Conservation (phyloP, 371 early-diverging fungal genomes). For the Conidiobolus coronatus region DNA sequence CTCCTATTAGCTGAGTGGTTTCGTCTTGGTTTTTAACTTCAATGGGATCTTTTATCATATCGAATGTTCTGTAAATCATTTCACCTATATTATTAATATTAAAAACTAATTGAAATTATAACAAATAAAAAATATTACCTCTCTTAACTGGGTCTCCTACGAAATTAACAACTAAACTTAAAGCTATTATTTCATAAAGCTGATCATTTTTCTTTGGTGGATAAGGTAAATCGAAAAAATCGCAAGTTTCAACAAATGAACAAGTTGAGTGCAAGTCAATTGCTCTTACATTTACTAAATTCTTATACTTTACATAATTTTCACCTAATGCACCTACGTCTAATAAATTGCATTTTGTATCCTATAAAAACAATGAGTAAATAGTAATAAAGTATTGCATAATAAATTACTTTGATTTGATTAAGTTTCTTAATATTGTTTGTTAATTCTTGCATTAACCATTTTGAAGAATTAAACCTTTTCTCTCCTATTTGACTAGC, state of each 20-base stretch:
- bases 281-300: neutral
- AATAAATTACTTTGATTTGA: no score
- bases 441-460: no score
- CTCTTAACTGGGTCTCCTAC: neutral
- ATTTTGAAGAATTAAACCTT: neutral
- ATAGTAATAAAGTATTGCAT: no score
- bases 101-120: neutral
- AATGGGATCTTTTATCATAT: neutral
- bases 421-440: no score
- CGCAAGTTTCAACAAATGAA: neutral
- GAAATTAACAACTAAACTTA: constrained; percentile 1
- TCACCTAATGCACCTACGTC: constrained; percentile 1
- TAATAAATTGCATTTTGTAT: neutral
- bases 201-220: neutral
- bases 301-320: neutral
- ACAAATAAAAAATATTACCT: neutral
- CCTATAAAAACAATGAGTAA: no score
- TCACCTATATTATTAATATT: neutral
- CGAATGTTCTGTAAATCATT: neutral
- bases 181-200: neutral
- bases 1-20: neutral
- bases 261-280: neutral
- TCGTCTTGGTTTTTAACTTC: neutral
- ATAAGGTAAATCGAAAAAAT: neutral
- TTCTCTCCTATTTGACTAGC: neutral